Percentiles rank a stretch among this genome's conserved stretches.
These are phyloP conservation scores for Rosa rugosa DNA, from an alignment of 306 rosid genomes.

Conservation along the genomic window DNA sequence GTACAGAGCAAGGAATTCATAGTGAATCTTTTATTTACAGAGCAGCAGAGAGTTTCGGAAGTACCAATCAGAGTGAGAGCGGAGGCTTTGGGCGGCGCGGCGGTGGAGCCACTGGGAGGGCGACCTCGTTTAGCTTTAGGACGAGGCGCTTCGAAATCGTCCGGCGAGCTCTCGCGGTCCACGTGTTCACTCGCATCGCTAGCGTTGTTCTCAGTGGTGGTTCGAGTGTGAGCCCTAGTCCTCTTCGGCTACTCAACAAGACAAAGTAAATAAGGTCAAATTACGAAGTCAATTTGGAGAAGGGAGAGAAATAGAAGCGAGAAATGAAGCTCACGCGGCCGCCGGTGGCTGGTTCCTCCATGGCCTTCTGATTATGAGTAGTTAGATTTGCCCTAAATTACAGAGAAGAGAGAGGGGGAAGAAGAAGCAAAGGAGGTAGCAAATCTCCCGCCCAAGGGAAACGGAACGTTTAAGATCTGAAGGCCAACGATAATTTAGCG, in stretches of 20 bases:
- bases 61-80: slow-evolving; percentile 65
- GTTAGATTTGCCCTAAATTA: slow-evolving; percentile 19
- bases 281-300: not conserved
- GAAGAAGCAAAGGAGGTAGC: not conserved
- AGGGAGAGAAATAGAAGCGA: not conserved
- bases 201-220: slow-evolving; percentile 31
- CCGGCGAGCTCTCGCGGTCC: slow-evolving; percentile 78
- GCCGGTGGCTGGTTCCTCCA: slow-evolving; percentile 68
- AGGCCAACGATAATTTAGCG: not conserved
- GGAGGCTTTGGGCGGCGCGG: slow-evolving; percentile 28
- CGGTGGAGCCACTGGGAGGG: slow-evolving; percentile 47
- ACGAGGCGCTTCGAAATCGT: slow-evolving; percentile 58
- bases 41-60: not conserved
- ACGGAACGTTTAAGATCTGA: not conserved
- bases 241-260: slow-evolving; percentile 57
- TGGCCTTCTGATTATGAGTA: slow-evolving; percentile 30
- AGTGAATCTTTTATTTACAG: not conserved
- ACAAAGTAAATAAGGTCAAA: slow-evolving; percentile 37
- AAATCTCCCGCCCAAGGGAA: slow-evolving; percentile 60
- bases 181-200: slow-evolving; percentile 49
- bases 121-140: slow-evolving; percentile 64
- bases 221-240: slow-evolving; percentile 50
- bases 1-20: not conserved
- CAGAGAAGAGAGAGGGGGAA: not conserved
- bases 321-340: slow-evolving; percentile 52